These are phyloP conservation scores for Marasmius tenuissimus DNA, from an alignment of 1,284 basidiomycete species.

Conservation along the genomic window DNA sequence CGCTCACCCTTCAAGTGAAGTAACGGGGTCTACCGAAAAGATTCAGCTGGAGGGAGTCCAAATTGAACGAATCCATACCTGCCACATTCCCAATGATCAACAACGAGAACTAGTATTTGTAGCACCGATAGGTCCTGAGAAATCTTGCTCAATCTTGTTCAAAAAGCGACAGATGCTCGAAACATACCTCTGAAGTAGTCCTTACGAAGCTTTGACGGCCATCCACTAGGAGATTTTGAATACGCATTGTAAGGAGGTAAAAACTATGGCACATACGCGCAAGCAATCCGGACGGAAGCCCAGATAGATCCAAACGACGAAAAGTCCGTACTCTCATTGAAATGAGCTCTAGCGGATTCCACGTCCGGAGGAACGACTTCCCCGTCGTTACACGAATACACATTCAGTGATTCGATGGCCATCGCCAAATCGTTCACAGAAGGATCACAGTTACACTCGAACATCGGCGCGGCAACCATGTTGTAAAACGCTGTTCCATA, in stretches of 20 bases:
- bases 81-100: slow-evolving; percentile 13
- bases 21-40: slow-evolving; percentile 5
- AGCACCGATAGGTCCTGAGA: slow-evolving; percentile 10
- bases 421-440: neutral
- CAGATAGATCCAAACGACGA: slow-evolving; percentile 13
- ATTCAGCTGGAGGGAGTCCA: neutral
- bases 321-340: neutral
- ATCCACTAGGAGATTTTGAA: neutral
- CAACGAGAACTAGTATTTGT: slow-evolving; percentile 13
- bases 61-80: neutral
- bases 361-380: neutral
- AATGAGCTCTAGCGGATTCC: neutral
- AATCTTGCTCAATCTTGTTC: neutral
- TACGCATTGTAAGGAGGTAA: slow-evolving; percentile 12
- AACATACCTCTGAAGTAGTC: slow-evolving; percentile 13
- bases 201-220: slow-evolving; percentile 13
- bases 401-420: neutral
- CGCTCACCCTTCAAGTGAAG: slow-evolving; percentile 1
- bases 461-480: slow-evolving; percentile 1
- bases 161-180: neutral
- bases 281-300: slow-evolving; percentile 9
- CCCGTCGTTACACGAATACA: neutral
- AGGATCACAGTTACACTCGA: slow-evolving; percentile 16
- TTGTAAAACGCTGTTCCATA: slow-evolving; percentile 15
- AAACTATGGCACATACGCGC: neutral